Percentiles rank a stretch among this genome's conserved stretches.
Conservation (phyloP, 768 basidiomycete genomes). For the Russula sp. region DNA sequence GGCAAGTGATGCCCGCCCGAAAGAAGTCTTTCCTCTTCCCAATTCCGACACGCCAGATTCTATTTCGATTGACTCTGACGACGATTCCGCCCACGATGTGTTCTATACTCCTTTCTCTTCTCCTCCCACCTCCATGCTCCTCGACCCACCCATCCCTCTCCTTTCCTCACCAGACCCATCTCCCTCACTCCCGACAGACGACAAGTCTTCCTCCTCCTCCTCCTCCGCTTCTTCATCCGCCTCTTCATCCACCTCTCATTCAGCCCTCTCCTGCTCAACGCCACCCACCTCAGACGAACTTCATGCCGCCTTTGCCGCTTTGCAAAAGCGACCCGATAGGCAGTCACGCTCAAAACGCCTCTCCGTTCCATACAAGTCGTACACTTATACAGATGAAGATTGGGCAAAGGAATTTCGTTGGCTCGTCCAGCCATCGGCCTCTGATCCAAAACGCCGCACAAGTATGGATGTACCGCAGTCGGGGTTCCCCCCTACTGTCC, state of each 20-base stretch:
- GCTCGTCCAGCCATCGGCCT: constrained; percentile 45
- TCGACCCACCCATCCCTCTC: constrained; percentile 13
- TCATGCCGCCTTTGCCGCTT: constrained; percentile 2
- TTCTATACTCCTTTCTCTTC: constrained; percentile 31
- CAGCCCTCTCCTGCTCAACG: constrained; percentile 23
- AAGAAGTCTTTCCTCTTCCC: constrained; percentile 3
- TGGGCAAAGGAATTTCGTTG: constrained; percentile 70
- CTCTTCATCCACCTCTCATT: constrained; percentile 5
- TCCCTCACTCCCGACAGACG: not conserved
- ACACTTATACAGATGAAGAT: constrained; percentile 51
- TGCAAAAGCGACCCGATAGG: constrained; percentile 9
- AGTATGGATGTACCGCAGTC: constrained; percentile 13
- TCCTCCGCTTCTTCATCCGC: constrained; percentile 29
- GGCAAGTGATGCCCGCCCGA: not conserved
- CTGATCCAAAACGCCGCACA: constrained; percentile 23
- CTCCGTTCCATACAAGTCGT: constrained; percentile 24
- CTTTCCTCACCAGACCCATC: constrained; percentile 12
- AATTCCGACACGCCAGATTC: too few species aligned
- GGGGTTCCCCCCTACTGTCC: not conserved
- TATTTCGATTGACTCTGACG: constrained; percentile 18
- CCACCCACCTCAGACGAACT: constrained; percentile 29
- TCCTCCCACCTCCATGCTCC: constrained; percentile 25
- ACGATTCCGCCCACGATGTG: constrained; percentile 1
- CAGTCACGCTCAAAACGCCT: constrained; percentile 9
- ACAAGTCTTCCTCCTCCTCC: constrained; percentile 10